Evolutionary conservation across 169 alveolate genomes (phyloP), one percentile per base, ranked within the genome.

Genomic region (Toxoplasma gondii): DNA sequence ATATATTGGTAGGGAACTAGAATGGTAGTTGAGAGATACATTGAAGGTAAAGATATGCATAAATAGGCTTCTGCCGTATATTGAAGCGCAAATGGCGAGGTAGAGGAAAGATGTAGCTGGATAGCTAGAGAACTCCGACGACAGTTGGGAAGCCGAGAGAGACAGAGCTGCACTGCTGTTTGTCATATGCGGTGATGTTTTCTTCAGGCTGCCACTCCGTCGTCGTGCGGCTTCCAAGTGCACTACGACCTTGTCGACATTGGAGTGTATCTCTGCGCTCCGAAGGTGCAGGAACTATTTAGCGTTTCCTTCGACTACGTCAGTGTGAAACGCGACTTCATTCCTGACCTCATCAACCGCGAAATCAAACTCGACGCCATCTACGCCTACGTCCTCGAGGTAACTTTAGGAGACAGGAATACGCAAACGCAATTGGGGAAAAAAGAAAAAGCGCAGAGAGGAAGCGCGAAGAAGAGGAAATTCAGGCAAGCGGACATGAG

Each of bases 251-350:
- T 38, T 16, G 41, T 82, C 29, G 90, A 82, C 64, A 36, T 44
- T 29, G 90, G 90, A 22, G 90, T 82, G 39, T 82, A 82, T 24
- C 44, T 82, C 53, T 82, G 90, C 64, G 34, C 90, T 34, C 90
- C 90, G 10, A 82, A 43, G 64, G 90, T 82, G 36, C 90, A 41
- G 67, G 90, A 82, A 49, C 34, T 82, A 34, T 82, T 82, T 39
- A 44, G 69, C 53, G 22, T 17, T 39, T 82, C 69, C n/a, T 82
- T 82, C 38, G 90, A 82, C 64, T 82, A 82, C 67, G 41, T 17
- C 38, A 82, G 90, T 67, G 41, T 82, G n/a, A 82, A 82, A 22
- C 38, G 67, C 69, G 90, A 82, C 64, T 82, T 82, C 90, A 82
- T 82, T 82, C 90, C 90, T 49, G 90, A 82, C 41, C 69, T 82